These are phyloP conservation scores for Eucalyptus sideroxylon DNA, from an alignment of 345 rosid genomes.

Conservation along the genomic window DNA sequence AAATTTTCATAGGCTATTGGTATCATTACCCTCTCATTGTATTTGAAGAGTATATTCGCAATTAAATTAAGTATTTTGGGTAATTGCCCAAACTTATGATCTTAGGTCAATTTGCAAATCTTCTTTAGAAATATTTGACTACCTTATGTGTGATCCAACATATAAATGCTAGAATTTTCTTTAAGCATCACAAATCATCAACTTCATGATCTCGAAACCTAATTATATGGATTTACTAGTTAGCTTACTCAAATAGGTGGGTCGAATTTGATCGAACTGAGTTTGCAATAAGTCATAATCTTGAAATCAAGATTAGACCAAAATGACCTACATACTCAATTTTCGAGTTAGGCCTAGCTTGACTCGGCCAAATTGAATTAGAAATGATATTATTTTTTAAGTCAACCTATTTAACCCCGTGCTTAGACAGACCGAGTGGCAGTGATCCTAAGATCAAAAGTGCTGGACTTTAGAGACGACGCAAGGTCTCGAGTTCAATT, in stretches of 20 bases:
- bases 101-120: neutral
- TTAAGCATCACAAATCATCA: neutral
- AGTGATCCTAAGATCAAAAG: neutral
- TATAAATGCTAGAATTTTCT: too few species aligned
- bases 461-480: neutral
- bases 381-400: too few species aligned
- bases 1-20: neutral
- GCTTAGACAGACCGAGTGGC: neutral
- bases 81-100: neutral
- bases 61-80: neutral
- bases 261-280: accelerated
- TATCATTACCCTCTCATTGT: neutral
- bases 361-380: neutral
- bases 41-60: too few species aligned
- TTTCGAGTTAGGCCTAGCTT: neutral
- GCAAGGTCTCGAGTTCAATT: neutral
- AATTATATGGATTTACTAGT: neutral
- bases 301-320: neutral
- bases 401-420: accelerated
- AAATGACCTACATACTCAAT: neutral
- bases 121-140: too few species aligned
- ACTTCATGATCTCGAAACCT: too few species aligned
- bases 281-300: neutral
- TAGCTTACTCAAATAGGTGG: neutral
- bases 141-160: accelerated